Evolutionary conservation across 2,329 filamentous ascomycete species (phyloP).

Genomic region (Lasiodiplodia citricola): DNA sequence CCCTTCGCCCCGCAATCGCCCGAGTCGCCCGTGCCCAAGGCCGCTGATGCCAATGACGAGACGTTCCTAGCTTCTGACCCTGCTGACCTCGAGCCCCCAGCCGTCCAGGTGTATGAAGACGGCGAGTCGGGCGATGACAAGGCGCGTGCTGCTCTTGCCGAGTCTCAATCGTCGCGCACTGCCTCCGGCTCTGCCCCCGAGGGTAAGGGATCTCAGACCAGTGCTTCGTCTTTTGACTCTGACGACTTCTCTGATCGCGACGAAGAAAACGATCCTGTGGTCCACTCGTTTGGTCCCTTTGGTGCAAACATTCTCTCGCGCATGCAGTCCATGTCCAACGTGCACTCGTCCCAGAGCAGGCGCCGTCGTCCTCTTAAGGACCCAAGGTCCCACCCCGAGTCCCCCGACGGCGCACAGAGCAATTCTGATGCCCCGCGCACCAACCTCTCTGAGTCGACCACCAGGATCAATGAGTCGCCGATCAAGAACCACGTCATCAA

Average conservation of each 20-base stretch:
- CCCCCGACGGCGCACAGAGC: constrained; percentile 35
- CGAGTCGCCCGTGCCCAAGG: constrained; percentile 64
- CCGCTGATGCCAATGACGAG: constrained; percentile 35
- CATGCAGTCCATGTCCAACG: constrained; percentile 73
- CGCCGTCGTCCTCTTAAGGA: constrained; percentile 30
- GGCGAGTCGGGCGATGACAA: constrained; percentile 38
- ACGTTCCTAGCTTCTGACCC: constrained; percentile 53
- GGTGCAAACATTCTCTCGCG: constrained; percentile 84
- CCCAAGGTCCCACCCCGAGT: constrained; percentile 33
- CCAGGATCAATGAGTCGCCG: constrained; percentile 47
- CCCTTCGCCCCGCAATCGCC: constrained; percentile 74
- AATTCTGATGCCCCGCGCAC: constrained; percentile 26
- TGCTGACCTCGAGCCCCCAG: constrained; percentile 21
- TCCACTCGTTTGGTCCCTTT: constrained; percentile 91
- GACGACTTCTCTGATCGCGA: constrained; percentile 72
- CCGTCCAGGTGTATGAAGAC: constrained; percentile 47
- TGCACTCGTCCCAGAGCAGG: constrained; percentile 54
- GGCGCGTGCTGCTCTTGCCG: constrained; percentile 31
- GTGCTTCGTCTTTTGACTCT: constrained; percentile 36
- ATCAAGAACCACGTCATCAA: constrained; percentile 89
- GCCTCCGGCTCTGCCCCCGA: constrained; percentile 38
- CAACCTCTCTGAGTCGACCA: constrained; percentile 31
- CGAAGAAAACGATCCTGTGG: constrained; percentile 92
- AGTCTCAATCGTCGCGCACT: constrained; percentile 38
- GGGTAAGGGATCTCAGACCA: constrained; percentile 36